These are phyloP conservation scores for Euphorbia celastroides DNA, from an alignment of 441 rosid species.

Conservation along the genomic window DNA sequence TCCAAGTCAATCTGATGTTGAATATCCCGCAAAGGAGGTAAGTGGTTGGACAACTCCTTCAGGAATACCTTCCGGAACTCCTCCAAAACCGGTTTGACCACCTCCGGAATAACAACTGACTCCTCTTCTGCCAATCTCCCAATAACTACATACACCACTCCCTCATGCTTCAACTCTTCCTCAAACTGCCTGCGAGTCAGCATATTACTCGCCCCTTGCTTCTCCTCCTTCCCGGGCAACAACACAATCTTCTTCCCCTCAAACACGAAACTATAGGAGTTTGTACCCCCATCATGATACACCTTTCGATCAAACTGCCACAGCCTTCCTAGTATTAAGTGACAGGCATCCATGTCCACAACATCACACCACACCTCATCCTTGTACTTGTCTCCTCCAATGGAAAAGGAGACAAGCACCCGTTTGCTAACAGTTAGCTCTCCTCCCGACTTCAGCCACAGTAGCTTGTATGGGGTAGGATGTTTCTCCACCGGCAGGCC, in stretches of 20 bases:
- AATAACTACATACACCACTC: not conserved
- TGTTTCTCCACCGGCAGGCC: not conserved
- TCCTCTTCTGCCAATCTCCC: not conserved
- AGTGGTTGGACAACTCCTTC: too few relatives aligned
- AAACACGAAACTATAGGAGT: not conserved
- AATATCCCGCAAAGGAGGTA: too few relatives aligned
- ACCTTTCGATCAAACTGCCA: not conserved
- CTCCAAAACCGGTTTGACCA: not conserved
- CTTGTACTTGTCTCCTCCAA: not conserved
- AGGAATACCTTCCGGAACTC: too few relatives aligned
- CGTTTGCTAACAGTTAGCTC: not conserved
- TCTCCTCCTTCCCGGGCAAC: not conserved
- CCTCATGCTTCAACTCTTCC: not conserved
- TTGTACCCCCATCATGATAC: not conserved
- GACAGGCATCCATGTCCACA: not conserved
- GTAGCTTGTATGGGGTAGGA: not conserved
- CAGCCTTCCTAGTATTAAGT: not conserved
- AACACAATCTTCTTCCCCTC: not conserved
- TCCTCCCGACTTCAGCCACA: not conserved
- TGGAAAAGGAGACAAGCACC: too few relatives aligned
- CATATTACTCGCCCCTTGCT: not conserved
- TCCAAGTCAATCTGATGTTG: too few relatives aligned
- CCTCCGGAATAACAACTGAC: not conserved
- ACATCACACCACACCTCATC: not conserved
- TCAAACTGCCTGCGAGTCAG: not conserved